Base-by-base conservation (phyloP, 2,329 filamentous ascomycete species). In the Neofusicoccum parvum region DNA sequence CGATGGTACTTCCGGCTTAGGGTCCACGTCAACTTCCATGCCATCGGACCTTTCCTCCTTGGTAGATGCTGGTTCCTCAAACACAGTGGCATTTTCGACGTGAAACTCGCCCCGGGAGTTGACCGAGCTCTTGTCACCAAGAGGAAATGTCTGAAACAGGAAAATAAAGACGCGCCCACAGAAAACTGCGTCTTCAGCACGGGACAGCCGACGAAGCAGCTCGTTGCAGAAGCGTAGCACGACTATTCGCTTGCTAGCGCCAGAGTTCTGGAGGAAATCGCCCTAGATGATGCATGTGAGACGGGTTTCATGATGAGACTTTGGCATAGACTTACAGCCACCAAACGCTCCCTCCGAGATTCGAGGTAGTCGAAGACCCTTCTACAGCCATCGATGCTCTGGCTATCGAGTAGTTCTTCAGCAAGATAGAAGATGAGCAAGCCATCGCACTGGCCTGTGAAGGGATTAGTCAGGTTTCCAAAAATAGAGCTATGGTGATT, bases 121-220 rank as follows among this genome's bases (percentile, higher is more conserved):
- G 58, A 99, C 95, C 0, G 95, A 97, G 76, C 95, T 98, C 76
- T 94, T 95, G 78, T 99, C 96, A 37, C 94, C 94, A 0, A 99
- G 83, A 1, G 95, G 95, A 73, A 99, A 98, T 76, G 93, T 96
- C 77, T 99, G 95, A 78, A 98, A 99, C 75, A 99, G 87, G 78
- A 97, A 99, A 69, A 99, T 97, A 78, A 98, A 98, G 32, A 99
- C 95, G 45, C 95, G 87, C 15, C 95, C 95, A 74, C 95, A 99
- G 75, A 99, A 99, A 0, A 96, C 93, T 0, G 95, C 96, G 77
- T 99, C 95, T 76, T 98, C 94, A 3, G 95, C 94, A 65, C 95
- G 88, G n/a, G 95, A 98, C 2, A 99, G 84, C 51, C 95, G 87
- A 41, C 94, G 89, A n/a, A 99, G 83, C 15, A 99, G 84, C 79